phyloP scores from a whole-genome alignment of 2,329 filamentous ascomycete species.

The Dactylonectria estremocensis region DNA sequence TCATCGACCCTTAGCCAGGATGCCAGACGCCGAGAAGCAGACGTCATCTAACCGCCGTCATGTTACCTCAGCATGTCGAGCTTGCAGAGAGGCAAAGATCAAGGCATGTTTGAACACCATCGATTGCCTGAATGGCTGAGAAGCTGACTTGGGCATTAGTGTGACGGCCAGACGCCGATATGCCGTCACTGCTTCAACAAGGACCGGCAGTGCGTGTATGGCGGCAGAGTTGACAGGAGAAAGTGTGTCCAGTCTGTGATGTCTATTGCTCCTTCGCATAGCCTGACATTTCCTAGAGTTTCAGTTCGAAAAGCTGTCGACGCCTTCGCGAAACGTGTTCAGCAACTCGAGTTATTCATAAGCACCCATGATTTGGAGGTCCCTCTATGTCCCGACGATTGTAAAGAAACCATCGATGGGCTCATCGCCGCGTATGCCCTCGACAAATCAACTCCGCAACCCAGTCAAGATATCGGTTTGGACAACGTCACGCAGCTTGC shows the following conservation, averaged over 20 bases:
- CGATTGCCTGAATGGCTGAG: not conserved
- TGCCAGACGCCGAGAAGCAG: too few relatives aligned
- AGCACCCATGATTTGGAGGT: slow-evolving; percentile 6
- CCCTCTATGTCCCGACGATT: not conserved
- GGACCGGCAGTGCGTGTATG: slow-evolving; percentile 14
- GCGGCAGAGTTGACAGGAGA: slow-evolving; percentile 10
- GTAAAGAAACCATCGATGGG: not conserved
- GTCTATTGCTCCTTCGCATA: slow-evolving; percentile 1
- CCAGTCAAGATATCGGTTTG: too few relatives aligned
- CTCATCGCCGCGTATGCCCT: not conserved
- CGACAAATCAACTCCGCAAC: not conserved
- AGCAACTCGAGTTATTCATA: slow-evolving; percentile 6
- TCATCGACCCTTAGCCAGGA: too few relatives aligned
- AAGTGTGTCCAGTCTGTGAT: slow-evolving; percentile 5
- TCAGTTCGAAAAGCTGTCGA: slow-evolving; percentile 15
- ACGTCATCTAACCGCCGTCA: slow-evolving; percentile 12
- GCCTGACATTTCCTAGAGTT: slow-evolving; percentile 6
- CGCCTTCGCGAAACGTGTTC: not conserved
- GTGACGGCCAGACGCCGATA: slow-evolving; percentile 13
- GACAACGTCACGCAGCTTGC: not conserved
- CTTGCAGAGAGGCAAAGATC: slow-evolving; percentile 15
- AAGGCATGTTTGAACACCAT: not conserved
- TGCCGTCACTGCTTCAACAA: slow-evolving; percentile 13
- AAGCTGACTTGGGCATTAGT: not conserved
- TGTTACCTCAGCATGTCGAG: slow-evolving; percentile 6